A percentile compares a stretch with the other conserved stretches of the same genome.
Conservation (phyloP, 1,284 basidiomycete species). For the Irpex rosettiformis region DNA sequence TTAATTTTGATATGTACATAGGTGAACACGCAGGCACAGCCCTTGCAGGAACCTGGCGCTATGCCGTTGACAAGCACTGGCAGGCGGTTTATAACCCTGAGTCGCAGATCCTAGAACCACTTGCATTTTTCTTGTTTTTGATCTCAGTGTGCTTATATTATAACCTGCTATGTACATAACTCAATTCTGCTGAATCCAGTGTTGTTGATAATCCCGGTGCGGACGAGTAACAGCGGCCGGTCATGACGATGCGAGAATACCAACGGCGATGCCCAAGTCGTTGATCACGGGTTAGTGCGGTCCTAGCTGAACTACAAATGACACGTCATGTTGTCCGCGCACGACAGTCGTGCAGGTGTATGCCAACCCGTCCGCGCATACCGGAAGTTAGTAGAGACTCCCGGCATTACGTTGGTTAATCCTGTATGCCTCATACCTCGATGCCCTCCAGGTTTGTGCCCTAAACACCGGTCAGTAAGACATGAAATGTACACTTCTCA, state of each 20-base stretch:
- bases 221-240: too few species aligned
- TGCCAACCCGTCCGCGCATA: background rate
- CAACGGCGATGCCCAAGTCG: background rate
- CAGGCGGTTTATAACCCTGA: background rate
- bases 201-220: too few species aligned
- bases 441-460: constrained; percentile 83
- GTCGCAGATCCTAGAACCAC: background rate
- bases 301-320: background rate
- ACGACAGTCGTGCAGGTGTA: background rate
- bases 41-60: background rate
- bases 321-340: background rate
- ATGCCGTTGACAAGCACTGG: background rate
- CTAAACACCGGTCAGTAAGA: constrained; percentile 32
- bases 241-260: background rate
- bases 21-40: constrained; percentile 12
- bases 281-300: background rate
- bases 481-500: too few species aligned
- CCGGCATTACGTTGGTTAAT: constrained; percentile 39
- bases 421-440: constrained; percentile 73
- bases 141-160: too few species aligned
- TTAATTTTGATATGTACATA: constrained; percentile 6
- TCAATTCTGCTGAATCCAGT: too few species aligned
- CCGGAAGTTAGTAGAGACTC: background rate
- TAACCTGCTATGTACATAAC: too few species aligned
- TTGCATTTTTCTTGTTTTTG: too few species aligned